phyloP scores from a whole-genome alignment of 1,139 yeast species.

The Casaregolazyma suthepensis region DNA sequence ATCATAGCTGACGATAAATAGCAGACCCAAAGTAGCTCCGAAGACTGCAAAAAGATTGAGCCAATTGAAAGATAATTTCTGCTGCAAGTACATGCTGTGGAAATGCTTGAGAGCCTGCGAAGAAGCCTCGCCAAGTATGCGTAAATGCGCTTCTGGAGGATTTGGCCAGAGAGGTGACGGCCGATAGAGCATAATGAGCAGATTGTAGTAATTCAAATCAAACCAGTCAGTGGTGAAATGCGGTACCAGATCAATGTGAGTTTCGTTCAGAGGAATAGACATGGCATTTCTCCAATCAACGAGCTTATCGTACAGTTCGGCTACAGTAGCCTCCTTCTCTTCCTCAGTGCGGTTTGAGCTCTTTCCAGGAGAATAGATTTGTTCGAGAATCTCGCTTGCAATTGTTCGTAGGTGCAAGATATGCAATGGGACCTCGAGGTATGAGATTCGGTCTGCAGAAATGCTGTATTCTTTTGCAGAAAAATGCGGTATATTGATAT shows the following conservation, averaged over 20 bases:
- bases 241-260: constrained; percentile 18
- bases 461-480: constrained; percentile 7
- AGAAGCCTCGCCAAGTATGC: constrained; percentile 18
- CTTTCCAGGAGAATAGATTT: constrained; percentile 14
- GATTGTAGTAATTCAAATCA: constrained; percentile 24
- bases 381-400: constrained; percentile 20
- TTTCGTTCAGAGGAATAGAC: constrained; percentile 22
- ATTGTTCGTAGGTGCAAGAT: constrained; percentile 21
- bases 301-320: constrained; percentile 18
- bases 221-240: constrained; percentile 22
- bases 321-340: constrained; percentile 11
- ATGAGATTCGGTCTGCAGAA: constrained; percentile 7
- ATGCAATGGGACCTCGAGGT: constrained; percentile 18
- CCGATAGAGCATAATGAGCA: constrained; percentile 22
- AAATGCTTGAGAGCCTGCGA: constrained; percentile 20
- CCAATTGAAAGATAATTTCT: constrained; percentile 21
- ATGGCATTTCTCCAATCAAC: constrained; percentile 21
- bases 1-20: constrained; percentile 16
- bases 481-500: constrained; percentile 18
- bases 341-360: not conserved
- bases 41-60: constrained; percentile 19
- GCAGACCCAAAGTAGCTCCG: constrained; percentile 18
- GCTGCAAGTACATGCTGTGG: constrained; percentile 16
- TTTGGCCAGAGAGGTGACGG: constrained; percentile 24
- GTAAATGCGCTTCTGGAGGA: constrained; percentile 18